Percentiles rank a stretch among this genome's conserved stretches.
Conservation (phyloP, 345 rosid species). For the Hibiscus trionum region DNA sequence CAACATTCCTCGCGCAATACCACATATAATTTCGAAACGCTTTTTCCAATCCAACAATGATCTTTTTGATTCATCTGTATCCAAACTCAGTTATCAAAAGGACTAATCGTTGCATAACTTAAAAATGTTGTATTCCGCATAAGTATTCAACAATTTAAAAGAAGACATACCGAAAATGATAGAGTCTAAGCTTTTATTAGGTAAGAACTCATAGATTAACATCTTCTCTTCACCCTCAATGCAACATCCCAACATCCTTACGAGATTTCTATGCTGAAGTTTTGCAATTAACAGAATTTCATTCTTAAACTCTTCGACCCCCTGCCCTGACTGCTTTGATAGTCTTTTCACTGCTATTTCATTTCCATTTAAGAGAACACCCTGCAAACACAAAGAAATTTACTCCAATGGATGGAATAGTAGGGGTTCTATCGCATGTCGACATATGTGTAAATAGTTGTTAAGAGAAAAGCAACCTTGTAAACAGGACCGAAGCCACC, state of each 20-base stretch:
- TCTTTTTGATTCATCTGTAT: conserved; percentile 31
- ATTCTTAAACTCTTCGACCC: conserved; percentile 24
- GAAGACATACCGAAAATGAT: conserved; percentile 19
- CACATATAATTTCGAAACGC: conserved; percentile 39
- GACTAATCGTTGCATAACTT: no score
- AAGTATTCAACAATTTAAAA: no score
- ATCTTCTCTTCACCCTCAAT: conserved; percentile 19
- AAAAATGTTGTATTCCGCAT: no score
- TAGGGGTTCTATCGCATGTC: background rate
- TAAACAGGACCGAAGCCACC: conserved; percentile 59
- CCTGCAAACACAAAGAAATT: conserved; percentile 6
- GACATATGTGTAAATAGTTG: background rate
- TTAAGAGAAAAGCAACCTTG: background rate
- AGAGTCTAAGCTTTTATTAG: conserved; percentile 22
- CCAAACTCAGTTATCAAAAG: background rate
- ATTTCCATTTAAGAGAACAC: conserved; percentile 16
- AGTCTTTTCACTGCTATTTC: conserved; percentile 28
- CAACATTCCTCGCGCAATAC: conserved; percentile 57
- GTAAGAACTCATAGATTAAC: conserved; percentile 25
- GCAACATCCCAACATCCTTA: conserved; percentile 24
- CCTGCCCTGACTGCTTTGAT: conserved; percentile 23
- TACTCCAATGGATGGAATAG: no score
- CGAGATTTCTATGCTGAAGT: conserved; percentile 31
- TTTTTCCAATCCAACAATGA: conserved; percentile 40
- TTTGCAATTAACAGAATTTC: conserved; percentile 23